Conservation (phyloP, 352 stramenopile species). For the Pythium periplocum region DNA sequence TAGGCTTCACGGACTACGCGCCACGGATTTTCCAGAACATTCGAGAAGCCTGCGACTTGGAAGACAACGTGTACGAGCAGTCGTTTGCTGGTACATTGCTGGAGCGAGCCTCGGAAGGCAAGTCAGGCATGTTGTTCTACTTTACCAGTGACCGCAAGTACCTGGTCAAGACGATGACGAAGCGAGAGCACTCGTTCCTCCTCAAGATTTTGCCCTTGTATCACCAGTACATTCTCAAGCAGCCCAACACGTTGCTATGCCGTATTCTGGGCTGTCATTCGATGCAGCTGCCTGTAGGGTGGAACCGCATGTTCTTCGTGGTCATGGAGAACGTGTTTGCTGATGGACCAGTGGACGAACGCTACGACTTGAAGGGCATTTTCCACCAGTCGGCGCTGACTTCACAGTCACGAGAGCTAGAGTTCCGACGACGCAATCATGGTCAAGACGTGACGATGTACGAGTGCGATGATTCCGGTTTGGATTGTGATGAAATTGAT, state of each 20-base stretch:
- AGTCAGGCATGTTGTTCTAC: slow-evolving; percentile 87
- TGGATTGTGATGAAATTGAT: slow-evolving; percentile 6
- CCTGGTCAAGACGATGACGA: slow-evolving; percentile 88
- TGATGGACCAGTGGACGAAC: slow-evolving; percentile 66
- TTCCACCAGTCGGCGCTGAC: slow-evolving; percentile 49
- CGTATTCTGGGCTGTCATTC: slow-evolving; percentile 82
- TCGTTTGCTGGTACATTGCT: slow-evolving; percentile 82
- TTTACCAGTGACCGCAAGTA: slow-evolving; percentile 84
- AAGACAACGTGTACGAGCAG: slow-evolving; percentile 74
- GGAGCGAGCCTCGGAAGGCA: slow-evolving; percentile 77
- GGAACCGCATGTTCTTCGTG: slow-evolving; percentile 90
- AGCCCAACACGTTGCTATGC: slow-evolving; percentile 76
- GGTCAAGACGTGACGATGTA: slow-evolving; percentile 13
- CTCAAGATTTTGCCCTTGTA: slow-evolving; percentile 76
- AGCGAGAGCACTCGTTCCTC: slow-evolving; percentile 82
- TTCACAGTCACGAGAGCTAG: not conserved
- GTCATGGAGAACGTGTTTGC: slow-evolving; percentile 88
- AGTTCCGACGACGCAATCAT: slow-evolving; percentile 1
- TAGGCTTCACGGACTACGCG: slow-evolving; percentile 85
- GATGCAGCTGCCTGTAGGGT: slow-evolving; percentile 85
- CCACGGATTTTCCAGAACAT: slow-evolving; percentile 84
- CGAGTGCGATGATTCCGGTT: slow-evolving; percentile 6
- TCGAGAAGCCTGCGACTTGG: slow-evolving; percentile 68
- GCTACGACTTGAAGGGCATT: slow-evolving; percentile 83
- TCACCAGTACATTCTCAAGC: slow-evolving; percentile 81